Percentiles rank a stretch among this genome's conserved stretches.
Conservation (phyloP, 176 grass and related monocot genomes). For the Tillandsia fasciculata region DNA sequence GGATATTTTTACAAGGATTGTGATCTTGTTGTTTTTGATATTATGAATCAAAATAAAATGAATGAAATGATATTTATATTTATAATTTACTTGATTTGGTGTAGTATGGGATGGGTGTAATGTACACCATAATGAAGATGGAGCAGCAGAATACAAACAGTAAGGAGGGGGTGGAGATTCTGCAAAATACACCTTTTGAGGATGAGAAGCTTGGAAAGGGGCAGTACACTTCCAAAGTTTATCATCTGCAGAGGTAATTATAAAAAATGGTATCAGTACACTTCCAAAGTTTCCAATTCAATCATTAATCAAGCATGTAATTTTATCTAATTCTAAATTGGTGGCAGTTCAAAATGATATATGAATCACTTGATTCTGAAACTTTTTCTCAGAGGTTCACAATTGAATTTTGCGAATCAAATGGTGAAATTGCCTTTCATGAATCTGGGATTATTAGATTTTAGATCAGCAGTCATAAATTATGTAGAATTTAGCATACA, state of each 20-base stretch:
- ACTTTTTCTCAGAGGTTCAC: too few relatives aligned
- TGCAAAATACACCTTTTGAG: constrained; percentile 65
- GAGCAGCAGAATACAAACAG: constrained; percentile 81
- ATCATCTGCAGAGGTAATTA: constrained; percentile 69
- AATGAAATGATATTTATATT: background rate
- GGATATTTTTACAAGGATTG: background rate
- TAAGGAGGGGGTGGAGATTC: constrained; percentile 71
- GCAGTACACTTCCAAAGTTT: constrained; percentile 55
- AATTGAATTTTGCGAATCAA: too few relatives aligned
- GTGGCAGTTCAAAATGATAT: too few relatives aligned
- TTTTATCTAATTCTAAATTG: too few relatives aligned
- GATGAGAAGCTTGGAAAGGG: constrained; percentile 74
- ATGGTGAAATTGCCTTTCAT: too few relatives aligned
- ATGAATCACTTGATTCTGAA: too few relatives aligned
- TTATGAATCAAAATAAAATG: background rate
- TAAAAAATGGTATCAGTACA: constrained; percentile 17
- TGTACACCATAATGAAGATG: constrained; percentile 90
- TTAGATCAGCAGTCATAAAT: too few relatives aligned
- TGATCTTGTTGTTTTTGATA: constrained; percentile 5
- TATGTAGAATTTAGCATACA: too few relatives aligned
- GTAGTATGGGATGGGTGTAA: constrained; percentile 70
- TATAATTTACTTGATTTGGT: background rate
- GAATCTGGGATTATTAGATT: too few relatives aligned
- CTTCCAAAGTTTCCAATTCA: constrained; percentile 28
- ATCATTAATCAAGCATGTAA: too few relatives aligned